These are phyloP conservation scores for Cnidoscolus chayamansa DNA, from an alignment of 441 rosid genomes.

Conservation along the genomic window DNA sequence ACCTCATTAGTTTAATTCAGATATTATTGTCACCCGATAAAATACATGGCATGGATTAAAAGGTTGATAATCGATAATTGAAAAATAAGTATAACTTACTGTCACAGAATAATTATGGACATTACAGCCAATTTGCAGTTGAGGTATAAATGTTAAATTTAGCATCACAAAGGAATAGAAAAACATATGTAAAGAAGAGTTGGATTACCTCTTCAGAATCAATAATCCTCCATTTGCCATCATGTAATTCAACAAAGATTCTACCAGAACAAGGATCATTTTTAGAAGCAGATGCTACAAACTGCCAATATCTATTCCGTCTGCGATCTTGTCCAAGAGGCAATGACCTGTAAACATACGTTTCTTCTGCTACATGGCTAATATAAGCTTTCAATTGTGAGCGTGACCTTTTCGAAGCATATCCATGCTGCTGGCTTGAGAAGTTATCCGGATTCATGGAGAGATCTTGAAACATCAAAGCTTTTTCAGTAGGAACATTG, in stretches of 20 bases:
- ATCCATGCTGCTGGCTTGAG: constrained; percentile 58
- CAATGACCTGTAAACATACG: constrained; percentile 50
- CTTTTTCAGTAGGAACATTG: constrained; percentile 44
- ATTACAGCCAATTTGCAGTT: not conserved
- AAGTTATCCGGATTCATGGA: constrained; percentile 49
- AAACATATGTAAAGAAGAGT: not conserved
- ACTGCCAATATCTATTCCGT: constrained; percentile 96
- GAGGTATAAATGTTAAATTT: not conserved
- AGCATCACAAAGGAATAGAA: not conserved
- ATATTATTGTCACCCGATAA: not conserved
- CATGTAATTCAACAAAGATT: constrained; percentile 78
- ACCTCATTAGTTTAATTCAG: not conserved
- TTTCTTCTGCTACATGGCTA: constrained; percentile 85
- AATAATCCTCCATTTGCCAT: constrained; percentile 80
- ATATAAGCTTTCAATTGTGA: constrained; percentile 90
- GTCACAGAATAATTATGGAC: not conserved
- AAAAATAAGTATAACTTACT: not conserved
- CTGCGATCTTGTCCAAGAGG: constrained; percentile 66
- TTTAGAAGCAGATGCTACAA: constrained; percentile 81
- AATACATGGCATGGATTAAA: not conserved
- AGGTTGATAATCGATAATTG: not conserved
- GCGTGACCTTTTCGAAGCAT: constrained; percentile 75
- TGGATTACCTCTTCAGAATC: constrained; percentile 83
- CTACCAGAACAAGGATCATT: constrained; percentile 91
- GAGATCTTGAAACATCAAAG: constrained; percentile 45